Base-by-base conservation (phyloP, 202 grass and related monocot genomes). In the Panicum virgatum region DNA sequence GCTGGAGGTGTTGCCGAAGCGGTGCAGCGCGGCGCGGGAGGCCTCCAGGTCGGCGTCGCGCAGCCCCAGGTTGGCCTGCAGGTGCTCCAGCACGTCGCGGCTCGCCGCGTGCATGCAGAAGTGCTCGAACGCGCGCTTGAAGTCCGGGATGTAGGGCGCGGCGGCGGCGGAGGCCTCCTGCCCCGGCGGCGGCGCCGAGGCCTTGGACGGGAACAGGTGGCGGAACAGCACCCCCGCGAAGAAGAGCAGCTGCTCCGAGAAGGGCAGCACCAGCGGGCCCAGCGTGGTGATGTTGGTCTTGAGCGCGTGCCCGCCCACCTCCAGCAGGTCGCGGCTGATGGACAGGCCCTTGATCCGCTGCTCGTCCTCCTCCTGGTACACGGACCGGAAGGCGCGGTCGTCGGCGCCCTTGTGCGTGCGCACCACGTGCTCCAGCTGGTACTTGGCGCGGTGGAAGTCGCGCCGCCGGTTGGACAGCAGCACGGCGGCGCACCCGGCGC, bases 241-340 rank as follows among this genome's bases (percentile, higher is more conserved):
- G 91, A 99, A 99, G 30, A 99, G 74, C 23, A 99, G 80, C 80
- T 99, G 96, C 93, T 99, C 96, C 1, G 96, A 96, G 81, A 99
- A 96, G 3, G 96, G 96, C 20, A 99, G 93, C 25, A 99, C 96
- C 25, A 96, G 91, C 1, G 93, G 96, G 7, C 91, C 92, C 14
- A 99, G 83, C 30, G 93, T 99, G 66, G 96, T 99, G 91, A 99
- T 99, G 96, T 99, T 96, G 78, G 96, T 92, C 85, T 99, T 96
- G 58, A 99, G 92, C 39, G 96, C 96, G 59, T 99, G 87, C 0
- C 96, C 96, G 2, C 96, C 96, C 30, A 99, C 93, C 86, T 99
- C 96, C 16, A 96, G 69, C 4, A 99, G 96, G 85, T 99, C 96
- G 10, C 96, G 93, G 91, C 93, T 99, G 83, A 99, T 90, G 51